Percentiles rank a stretch among this genome's conserved stretches.
Evolutionary conservation across 2,329 filamentous ascomycete genomes (phyloP).

Genomic region (Phyllosticta citriasiana): DNA sequence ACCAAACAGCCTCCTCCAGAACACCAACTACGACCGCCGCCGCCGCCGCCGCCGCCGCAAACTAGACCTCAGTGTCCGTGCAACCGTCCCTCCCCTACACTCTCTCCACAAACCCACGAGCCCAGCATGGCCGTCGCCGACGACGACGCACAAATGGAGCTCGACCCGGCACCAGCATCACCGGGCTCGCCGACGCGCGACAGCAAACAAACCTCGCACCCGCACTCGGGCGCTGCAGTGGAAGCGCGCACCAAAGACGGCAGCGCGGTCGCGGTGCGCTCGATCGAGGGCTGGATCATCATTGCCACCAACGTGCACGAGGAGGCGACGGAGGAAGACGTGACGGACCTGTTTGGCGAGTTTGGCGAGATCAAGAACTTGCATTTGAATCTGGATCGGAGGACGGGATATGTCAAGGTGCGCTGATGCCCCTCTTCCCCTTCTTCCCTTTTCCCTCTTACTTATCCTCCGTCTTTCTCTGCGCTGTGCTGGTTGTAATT

Average conservation of each 20-base stretch:
- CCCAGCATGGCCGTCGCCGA: neutral
- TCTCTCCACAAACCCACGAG: neutral
- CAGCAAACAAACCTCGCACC: constrained; percentile 6
- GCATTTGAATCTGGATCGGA: constrained; percentile 70
- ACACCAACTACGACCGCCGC: neutral
- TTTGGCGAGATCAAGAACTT: constrained; percentile 82
- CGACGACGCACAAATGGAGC: neutral
- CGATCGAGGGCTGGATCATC: constrained; percentile 83
- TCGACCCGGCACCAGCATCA: neutral
- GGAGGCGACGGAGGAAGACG: constrained; percentile 72
- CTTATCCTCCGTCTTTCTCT: neutral
- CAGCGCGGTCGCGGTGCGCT: constrained; percentile 65
- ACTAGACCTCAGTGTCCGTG: neutral
- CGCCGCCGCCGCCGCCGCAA: neutral
- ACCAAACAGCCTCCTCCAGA: neutral
- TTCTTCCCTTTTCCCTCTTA: neutral
- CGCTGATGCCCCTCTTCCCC: neutral
- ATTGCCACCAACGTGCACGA: constrained; percentile 82
- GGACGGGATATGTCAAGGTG: constrained; percentile 82
- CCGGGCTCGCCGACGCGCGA: constrained; percentile 6
- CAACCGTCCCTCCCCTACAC: neutral
- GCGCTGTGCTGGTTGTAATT: neutral
- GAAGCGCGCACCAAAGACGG: constrained; percentile 64
- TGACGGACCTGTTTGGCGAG: constrained; percentile 74
- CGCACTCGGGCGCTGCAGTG: neutral